Percentiles rank a stretch among this genome's conserved stretches.
These are phyloP conservation scores for Marasmius oreades DNA, from an alignment of 1,284 basidiomycete genomes.

Conservation along the genomic window DNA sequence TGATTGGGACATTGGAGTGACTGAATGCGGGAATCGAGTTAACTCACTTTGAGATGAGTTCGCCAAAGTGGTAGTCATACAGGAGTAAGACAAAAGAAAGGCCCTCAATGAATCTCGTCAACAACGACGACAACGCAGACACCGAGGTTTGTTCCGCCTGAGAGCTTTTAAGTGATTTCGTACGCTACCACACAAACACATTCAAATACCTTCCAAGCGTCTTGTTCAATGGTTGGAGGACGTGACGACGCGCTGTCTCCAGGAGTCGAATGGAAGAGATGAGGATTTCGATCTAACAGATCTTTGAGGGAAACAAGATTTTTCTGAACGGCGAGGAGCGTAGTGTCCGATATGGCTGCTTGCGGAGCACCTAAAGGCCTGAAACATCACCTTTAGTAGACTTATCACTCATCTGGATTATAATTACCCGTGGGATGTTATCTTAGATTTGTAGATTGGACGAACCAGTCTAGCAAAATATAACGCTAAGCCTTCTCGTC, in stretches of 20 bases:
- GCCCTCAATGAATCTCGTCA: constrained; percentile 85
- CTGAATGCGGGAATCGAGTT: constrained; percentile 7
- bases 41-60: constrained; percentile 76
- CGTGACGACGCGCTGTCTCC: constrained; percentile 57
- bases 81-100: constrained; percentile 91
- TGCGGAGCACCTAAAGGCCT: constrained; percentile 46
- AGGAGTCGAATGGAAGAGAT: constrained; percentile 74
- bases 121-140: constrained; percentile 65
- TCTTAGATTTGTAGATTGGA: constrained; percentile 83
- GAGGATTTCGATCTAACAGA: constrained; percentile 75
- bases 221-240: constrained; percentile 62
- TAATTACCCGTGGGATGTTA: constrained; percentile 61
- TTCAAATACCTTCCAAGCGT: constrained; percentile 73
- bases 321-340: constrained; percentile 69
- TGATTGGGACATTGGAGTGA: constrained; percentile 9
- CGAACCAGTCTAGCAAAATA: constrained; percentile 85
- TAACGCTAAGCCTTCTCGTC: constrained; percentile 86
- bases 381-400: constrained; percentile 11
- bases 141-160: constrained; percentile 83
- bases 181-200: constrained; percentile 6
- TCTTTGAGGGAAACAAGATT: constrained; percentile 76
- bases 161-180: neutral
- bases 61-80: constrained; percentile 88
- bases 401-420: constrained; percentile 7
- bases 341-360: constrained; percentile 59